Evolutionary conservation across 2,329 filamentous ascomycete species (phyloP).

Genomic region (Fusarium sp.): DNA sequence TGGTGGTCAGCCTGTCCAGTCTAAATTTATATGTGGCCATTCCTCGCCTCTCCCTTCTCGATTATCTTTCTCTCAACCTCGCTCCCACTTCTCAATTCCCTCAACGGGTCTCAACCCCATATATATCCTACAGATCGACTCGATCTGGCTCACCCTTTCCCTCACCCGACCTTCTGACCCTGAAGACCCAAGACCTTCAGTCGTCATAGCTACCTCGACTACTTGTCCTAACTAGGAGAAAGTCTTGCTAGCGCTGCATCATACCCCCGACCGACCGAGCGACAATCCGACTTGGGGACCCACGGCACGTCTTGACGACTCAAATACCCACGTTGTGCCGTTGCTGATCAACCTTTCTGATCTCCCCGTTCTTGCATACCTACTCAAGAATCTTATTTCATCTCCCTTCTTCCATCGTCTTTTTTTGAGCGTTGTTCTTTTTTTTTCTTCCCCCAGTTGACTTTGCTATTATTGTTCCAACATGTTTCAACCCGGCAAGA

Average conservation of each 20-base stretch:
- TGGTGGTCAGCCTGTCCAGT: slow-evolving; percentile 17
- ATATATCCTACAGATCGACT: slow-evolving; percentile 23
- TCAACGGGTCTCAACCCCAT: slow-evolving; percentile 9
- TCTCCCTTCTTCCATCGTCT: not conserved
- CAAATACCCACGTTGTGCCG: slow-evolving; percentile 27
- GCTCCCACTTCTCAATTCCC: slow-evolving; percentile 6
- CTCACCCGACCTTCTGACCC: not conserved
- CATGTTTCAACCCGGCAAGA: slow-evolving; percentile 35
- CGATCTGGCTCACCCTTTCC: slow-evolving; percentile 9
- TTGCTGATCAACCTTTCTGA: slow-evolving; percentile 14
- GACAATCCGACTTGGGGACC: slow-evolving; percentile 35
- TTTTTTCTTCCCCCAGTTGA: not conserved
- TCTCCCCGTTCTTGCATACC: slow-evolving; percentile 26
- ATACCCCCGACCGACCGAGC: slow-evolving; percentile 42
- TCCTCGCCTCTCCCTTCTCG: slow-evolving; percentile 28
- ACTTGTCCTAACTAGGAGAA: slow-evolving; percentile 37
- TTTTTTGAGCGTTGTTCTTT: slow-evolving; percentile 7
- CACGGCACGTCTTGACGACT: slow-evolving; percentile 13
- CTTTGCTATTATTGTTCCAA: not conserved
- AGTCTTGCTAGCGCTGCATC: slow-evolving; percentile 31
- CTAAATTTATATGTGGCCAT: slow-evolving; percentile 39
- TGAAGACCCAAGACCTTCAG: slow-evolving; percentile 6
- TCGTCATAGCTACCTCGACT: slow-evolving; percentile 28
- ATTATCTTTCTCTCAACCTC: slow-evolving; percentile 1
- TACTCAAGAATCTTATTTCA: not conserved